Conservation (phyloP, 331 rosid species). For the Prunus yedoensis region DNA sequence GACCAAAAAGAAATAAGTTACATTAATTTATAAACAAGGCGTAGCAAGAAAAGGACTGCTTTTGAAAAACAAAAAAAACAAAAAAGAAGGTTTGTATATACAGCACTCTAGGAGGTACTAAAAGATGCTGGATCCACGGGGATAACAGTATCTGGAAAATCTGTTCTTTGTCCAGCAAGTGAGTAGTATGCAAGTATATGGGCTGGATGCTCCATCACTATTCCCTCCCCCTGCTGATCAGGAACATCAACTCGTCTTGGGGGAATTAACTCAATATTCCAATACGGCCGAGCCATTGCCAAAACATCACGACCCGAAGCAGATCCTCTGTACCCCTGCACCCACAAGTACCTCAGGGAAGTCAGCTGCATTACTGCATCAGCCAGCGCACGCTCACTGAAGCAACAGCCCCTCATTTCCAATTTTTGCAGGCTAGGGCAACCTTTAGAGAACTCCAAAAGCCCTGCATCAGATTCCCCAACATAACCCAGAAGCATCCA, state of each 20-base stretch:
- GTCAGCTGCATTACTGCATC: constrained; percentile 56
- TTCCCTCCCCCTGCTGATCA: constrained; percentile 25
- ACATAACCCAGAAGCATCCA: constrained; percentile 97
- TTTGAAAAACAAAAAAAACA: background rate
- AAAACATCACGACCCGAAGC: constrained; percentile 61
- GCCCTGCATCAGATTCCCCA: constrained; percentile 81
- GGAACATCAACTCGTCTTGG: constrained; percentile 38
- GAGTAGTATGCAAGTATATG: constrained; percentile 96
- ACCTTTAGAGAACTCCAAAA: constrained; percentile 67
- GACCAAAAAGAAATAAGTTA: constrained; percentile 24
- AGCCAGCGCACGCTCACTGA: constrained; percentile 86
- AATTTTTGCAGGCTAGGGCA: constrained; percentile 90
- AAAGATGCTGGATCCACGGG: constrained; percentile 54
- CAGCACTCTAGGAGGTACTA: constrained; percentile 35
- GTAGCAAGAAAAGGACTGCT: constrained; percentile 14
- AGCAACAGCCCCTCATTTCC: constrained; percentile 90
- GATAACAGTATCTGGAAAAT: constrained; percentile 71
- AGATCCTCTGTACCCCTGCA: constrained; percentile 79
- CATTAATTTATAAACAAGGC: constrained; percentile 49
- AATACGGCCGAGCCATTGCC: constrained; percentile 78
- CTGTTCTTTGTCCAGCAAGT: constrained; percentile 87
- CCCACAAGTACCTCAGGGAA: constrained; percentile 89
- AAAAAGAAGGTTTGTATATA: constrained; percentile 26
- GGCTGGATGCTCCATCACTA: constrained; percentile 60
- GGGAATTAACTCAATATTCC: constrained; percentile 91